A percentile compares a stretch with the other conserved stretches of the same genome.
phyloP scores from a whole-genome alignment of 2,329 filamentous ascomycete genomes.

The Hymenotorrendiella dingleyae region DNA sequence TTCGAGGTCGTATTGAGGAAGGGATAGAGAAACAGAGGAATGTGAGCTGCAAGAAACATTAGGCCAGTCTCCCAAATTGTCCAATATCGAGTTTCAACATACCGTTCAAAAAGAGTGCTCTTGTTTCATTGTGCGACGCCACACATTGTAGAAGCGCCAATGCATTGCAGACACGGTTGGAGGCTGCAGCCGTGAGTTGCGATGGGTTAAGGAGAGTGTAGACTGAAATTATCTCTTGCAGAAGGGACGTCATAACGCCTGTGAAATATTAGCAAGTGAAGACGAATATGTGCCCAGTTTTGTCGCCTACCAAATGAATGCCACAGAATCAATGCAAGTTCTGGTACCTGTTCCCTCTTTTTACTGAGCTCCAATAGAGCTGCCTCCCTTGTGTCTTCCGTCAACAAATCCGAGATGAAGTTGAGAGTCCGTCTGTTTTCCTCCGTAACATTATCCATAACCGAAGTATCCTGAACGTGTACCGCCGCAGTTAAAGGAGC shows the following conservation, averaged over 20 bases:
- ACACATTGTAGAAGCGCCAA: slow-evolving; percentile 94
- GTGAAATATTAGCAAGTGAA: slow-evolving; percentile 18
- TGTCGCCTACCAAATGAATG: slow-evolving; percentile 81
- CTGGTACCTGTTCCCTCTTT: slow-evolving; percentile 96
- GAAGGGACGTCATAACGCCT: slow-evolving; percentile 97
- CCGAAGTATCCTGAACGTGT: slow-evolving; percentile 48
- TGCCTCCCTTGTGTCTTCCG: slow-evolving; percentile 79
- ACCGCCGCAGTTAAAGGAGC: slow-evolving; percentile 33
- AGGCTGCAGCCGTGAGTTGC: slow-evolving; percentile 93
- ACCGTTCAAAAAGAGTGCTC: slow-evolving; percentile 91
- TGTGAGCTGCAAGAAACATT: slow-evolving; percentile 64
- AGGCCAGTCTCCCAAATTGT: slow-evolving; percentile 10
- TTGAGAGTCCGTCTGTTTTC: slow-evolving; percentile 89
- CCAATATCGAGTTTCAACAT: slow-evolving; percentile 26
- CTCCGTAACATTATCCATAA: slow-evolving; percentile 70
- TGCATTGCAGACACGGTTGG: slow-evolving; percentile 95
- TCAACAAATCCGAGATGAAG: slow-evolving; percentile 88
- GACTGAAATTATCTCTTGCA: slow-evolving; percentile 98
- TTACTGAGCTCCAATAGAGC: slow-evolving; percentile 95
- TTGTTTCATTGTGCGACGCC: slow-evolving; percentile 93
- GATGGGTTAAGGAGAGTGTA: slow-evolving; percentile 96
- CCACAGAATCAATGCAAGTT: slow-evolving; percentile 93
- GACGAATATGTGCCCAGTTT: slow-evolving; percentile 9
- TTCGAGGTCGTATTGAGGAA: slow-evolving; percentile 99
- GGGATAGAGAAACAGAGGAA: slow-evolving; percentile 94